These are phyloP conservation scores for Cornus florida DNA, from an alignment of 148 eudicot species.

Conservation along the genomic window DNA sequence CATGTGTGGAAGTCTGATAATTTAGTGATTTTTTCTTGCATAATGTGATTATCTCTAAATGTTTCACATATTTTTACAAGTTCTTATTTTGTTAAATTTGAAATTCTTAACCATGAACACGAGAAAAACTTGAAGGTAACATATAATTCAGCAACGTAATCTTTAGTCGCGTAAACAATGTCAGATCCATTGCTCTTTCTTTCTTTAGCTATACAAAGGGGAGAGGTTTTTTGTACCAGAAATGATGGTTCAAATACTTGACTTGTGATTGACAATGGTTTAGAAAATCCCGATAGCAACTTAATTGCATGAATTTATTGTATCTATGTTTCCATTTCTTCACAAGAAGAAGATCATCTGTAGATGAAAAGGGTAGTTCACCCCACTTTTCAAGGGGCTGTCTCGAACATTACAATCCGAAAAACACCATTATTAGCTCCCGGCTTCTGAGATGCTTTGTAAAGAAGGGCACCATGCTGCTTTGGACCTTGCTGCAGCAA, in stretches of 20 bases:
- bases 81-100: neutral
- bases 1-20: slow-evolving; percentile 8
- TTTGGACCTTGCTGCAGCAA: slow-evolving; percentile 43
- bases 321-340: neutral
- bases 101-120: too few relatives aligned
- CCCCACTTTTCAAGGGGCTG: neutral
- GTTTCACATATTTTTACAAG: neutral
- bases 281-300: neutral
- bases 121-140: neutral
- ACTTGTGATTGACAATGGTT: neutral
- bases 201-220: slow-evolving; percentile 29
- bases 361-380: slow-evolving; percentile 11
- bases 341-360: neutral
- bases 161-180: neutral
- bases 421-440: slow-evolving; percentile 25
- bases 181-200: slow-evolving; percentile 14
- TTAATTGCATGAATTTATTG: neutral
- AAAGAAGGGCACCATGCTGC: slow-evolving; percentile 81
- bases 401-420: neutral
- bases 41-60: slow-evolving; percentile 3
- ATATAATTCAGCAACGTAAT: neutral
- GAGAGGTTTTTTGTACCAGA: slow-evolving; percentile 13
- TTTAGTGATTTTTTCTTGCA: too few relatives aligned
- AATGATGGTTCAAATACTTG: neutral
- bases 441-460: slow-evolving; percentile 77